Conservation (phyloP, 2,329 filamentous ascomycete genomes). For the Calycina marina region DNA sequence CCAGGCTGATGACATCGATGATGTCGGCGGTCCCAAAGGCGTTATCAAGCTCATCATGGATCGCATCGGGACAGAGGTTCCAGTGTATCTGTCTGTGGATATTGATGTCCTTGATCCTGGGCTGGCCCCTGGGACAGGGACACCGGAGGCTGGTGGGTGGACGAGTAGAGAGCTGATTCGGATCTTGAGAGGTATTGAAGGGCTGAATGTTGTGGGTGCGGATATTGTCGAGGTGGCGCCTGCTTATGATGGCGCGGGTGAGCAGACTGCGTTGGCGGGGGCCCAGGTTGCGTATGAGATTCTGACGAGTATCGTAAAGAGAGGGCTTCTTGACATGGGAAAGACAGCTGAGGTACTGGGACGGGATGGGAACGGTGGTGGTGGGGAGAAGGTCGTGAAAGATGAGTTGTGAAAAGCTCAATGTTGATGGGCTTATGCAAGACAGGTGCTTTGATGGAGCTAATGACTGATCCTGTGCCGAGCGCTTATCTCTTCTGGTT, state of each 20-base stretch:
- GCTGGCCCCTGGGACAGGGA: slow-evolving; percentile 62
- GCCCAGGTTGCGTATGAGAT: slow-evolving; percentile 79
- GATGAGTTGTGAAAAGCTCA: slow-evolving; percentile 13
- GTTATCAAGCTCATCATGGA: slow-evolving; percentile 57
- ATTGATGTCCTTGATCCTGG: slow-evolving; percentile 70
- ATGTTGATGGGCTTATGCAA: background rate
- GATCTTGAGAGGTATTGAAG: slow-evolving; percentile 69
- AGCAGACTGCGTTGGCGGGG: slow-evolving; percentile 69
- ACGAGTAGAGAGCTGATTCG: slow-evolving; percentile 76
- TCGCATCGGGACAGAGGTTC: slow-evolving; percentile 57
- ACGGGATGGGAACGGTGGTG: slow-evolving; percentile 8
- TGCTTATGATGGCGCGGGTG: slow-evolving; percentile 66
- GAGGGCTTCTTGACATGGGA: slow-evolving; percentile 27
- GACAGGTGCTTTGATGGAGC: too few relatives aligned
- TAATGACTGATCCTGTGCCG: too few relatives aligned
- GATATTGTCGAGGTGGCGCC: slow-evolving; percentile 85
- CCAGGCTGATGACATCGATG: slow-evolving; percentile 76
- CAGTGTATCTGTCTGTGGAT: slow-evolving; percentile 70
- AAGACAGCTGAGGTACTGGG: slow-evolving; percentile 14
- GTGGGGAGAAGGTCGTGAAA: slow-evolving; percentile 3
- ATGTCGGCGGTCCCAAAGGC: slow-evolving; percentile 51
- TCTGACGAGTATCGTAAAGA: slow-evolving; percentile 61
- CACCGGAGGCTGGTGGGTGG: slow-evolving; percentile 84
- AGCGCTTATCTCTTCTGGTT: too few relatives aligned
- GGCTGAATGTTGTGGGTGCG: slow-evolving; percentile 71